These are phyloP conservation scores for Amanita inopinata DNA, from an alignment of 768 basidiomycete species.

Conservation along the genomic window DNA sequence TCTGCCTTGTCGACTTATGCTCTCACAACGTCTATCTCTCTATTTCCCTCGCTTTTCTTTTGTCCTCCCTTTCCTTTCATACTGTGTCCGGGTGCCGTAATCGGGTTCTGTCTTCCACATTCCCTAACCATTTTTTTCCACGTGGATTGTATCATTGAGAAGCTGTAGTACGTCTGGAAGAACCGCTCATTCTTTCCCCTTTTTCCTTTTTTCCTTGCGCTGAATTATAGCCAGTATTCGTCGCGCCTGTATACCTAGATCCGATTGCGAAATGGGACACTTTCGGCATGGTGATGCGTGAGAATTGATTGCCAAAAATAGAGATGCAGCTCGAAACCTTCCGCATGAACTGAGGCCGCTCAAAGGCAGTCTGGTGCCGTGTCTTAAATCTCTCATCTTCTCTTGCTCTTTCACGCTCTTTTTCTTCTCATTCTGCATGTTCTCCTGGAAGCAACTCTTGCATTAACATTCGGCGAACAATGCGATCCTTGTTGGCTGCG, in stretches of 20 bases:
- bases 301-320: no score
- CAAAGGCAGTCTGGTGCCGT: no score
- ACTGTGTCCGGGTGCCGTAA: conserved; percentile 13
- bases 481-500: conserved; percentile 8
- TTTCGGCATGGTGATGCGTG: no score
- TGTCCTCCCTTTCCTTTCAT: conserved; percentile 10
- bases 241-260: conserved; percentile 1
- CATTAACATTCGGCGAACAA: conserved; percentile 3
- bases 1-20: conserved; percentile 2
- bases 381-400: not conserved
- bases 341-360: no score
- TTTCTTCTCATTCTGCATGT: conserved; percentile 7
- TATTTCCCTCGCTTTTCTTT: conserved; percentile 12
- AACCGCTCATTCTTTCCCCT: conserved; percentile 7
- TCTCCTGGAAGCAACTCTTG: conserved; percentile 1
- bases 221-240: conserved; percentile 1
- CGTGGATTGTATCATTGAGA: conserved; percentile 8
- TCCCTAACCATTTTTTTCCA: not conserved
- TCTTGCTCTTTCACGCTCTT: not conserved
- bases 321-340: no score
- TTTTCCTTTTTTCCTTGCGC: conserved; percentile 5
- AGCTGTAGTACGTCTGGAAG: conserved; percentile 4
- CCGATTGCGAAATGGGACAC: no score
- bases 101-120: conserved; percentile 4
- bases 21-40: conserved; percentile 14